Evolutionary conservation across 2,329 filamentous ascomycete species (phyloP).

Genomic region (Pestalotiopsis sp.): DNA sequence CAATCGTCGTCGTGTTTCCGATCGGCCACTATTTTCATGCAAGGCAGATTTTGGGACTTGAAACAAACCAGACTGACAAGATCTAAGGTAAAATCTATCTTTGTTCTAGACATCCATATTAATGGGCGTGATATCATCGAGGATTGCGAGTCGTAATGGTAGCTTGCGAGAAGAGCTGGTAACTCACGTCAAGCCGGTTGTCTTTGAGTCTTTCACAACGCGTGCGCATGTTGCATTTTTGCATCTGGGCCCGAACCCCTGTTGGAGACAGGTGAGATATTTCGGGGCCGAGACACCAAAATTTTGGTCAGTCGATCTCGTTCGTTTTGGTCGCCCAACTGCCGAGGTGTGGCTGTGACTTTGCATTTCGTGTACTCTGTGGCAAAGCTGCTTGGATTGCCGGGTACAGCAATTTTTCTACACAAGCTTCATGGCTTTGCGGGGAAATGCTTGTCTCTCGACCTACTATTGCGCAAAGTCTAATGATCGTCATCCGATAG

Average conservation of each 20-base stretch:
- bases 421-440: neutral
- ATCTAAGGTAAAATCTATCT: neutral
- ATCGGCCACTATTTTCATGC: conserved; percentile 4
- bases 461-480: neutral
- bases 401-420: neutral
- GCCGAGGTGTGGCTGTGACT: conserved; percentile 1
- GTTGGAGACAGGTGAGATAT: neutral
- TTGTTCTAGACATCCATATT: neutral
- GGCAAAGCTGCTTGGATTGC: neutral
- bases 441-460: neutral
- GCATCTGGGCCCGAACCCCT: neutral
- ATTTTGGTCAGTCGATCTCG: neutral
- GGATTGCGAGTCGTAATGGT: neutral
- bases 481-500: neutral
- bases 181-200: neutral
- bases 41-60: conserved; percentile 6
- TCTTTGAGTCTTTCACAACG: neutral
- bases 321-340: neutral
- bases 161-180: neutral
- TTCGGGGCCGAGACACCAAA: neutral
- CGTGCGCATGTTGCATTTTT: too few species aligned
- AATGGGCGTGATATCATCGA: conserved; percentile 3
- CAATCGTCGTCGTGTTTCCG: neutral
- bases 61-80: conserved; percentile 7
- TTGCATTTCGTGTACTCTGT: neutral